Conservation (phyloP, 352 stramenopile species). For the Globisporangium irregulare region DNA sequence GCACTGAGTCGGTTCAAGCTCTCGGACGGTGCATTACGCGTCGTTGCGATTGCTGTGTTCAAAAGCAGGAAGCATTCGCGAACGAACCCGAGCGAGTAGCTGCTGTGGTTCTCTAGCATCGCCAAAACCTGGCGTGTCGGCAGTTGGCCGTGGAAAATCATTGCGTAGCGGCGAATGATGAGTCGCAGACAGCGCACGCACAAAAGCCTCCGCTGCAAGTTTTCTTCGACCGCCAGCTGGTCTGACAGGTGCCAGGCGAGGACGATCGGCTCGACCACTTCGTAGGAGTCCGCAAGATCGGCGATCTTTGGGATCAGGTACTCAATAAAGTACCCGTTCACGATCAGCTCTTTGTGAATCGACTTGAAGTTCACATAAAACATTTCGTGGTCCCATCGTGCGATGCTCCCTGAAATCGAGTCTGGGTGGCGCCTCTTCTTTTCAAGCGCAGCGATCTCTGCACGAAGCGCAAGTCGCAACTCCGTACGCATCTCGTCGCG, state of each 20-base stretch:
- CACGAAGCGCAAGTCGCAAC: slow-evolving; percentile 44
- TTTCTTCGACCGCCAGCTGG: slow-evolving; percentile 56
- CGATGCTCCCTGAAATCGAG: slow-evolving; percentile 24
- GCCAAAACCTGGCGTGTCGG: slow-evolving; percentile 53
- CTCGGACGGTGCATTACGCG: slow-evolving; percentile 55
- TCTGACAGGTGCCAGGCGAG: slow-evolving; percentile 82
- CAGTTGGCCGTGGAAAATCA: slow-evolving; percentile 76
- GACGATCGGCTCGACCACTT: slow-evolving; percentile 68
- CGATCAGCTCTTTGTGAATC: slow-evolving; percentile 68
- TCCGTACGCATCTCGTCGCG: slow-evolving; percentile 59
- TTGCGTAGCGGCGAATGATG: slow-evolving; percentile 71
- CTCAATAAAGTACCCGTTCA: slow-evolving; percentile 82
- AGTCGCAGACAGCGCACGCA: slow-evolving; percentile 71
- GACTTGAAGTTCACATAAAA: slow-evolving; percentile 76
- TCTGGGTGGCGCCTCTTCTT: slow-evolving; percentile 22
- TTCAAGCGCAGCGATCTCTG: slow-evolving; percentile 58
- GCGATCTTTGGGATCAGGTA: slow-evolving; percentile 66
- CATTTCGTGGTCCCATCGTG: slow-evolving; percentile 77
- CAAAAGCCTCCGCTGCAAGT: slow-evolving; percentile 52
- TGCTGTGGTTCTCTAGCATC: slow-evolving; percentile 53
- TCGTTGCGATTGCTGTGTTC: slow-evolving; percentile 70
- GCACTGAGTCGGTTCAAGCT: slow-evolving; percentile 57
- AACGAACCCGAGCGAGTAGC: slow-evolving; percentile 49
- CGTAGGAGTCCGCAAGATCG: slow-evolving; percentile 59
- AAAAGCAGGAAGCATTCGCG: slow-evolving; percentile 77